Conservation (phyloP, 805 yeast species). For the Wickerhamomyces tratensis region DNA sequence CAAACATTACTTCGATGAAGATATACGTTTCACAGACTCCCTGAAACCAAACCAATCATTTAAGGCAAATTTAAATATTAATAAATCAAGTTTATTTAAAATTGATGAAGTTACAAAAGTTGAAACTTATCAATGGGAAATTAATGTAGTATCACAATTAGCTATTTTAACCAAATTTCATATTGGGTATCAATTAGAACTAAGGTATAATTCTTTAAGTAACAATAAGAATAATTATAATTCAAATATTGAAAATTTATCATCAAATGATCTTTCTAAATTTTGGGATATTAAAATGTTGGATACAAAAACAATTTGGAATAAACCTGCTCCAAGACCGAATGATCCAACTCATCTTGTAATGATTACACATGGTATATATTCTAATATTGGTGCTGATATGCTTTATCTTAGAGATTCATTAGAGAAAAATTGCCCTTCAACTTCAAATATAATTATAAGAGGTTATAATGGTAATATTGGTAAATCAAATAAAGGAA, state of each 20-base stretch:
- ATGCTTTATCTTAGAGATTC: constrained; percentile 80
- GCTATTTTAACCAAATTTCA: constrained; percentile 60
- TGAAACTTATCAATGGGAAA: constrained; percentile 52
- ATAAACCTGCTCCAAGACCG: constrained; percentile 43
- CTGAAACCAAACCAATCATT: constrained; percentile 68
- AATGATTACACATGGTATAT: constrained; percentile 84
- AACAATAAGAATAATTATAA: no score
- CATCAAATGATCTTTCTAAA: no score
- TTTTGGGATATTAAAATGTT: constrained; percentile 20
- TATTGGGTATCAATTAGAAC: constrained; percentile 43
- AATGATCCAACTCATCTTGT: constrained; percentile 70
- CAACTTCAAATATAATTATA: constrained; percentile 55
- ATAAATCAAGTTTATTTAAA: constrained; percentile 27
- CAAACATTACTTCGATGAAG: constrained; percentile 30
- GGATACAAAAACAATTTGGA: constrained; percentile 72
- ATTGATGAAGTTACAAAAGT: constrained; percentile 4
- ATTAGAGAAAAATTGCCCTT: constrained; percentile 38
- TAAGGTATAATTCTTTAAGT: no score
- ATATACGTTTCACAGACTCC: constrained; percentile 36
- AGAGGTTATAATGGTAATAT: constrained; percentile 79
- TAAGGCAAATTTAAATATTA: constrained; percentile 42
- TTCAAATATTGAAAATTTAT: no score
- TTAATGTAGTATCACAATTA: constrained; percentile 76
- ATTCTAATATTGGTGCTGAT: constrained; percentile 84
- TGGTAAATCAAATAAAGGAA: constrained; percentile 84